Percentiles rank a stretch among this genome's conserved stretches.
These are phyloP conservation scores for Pythium volutum DNA, from an alignment of 352 stramenopile species.

Conservation along the genomic window DNA sequence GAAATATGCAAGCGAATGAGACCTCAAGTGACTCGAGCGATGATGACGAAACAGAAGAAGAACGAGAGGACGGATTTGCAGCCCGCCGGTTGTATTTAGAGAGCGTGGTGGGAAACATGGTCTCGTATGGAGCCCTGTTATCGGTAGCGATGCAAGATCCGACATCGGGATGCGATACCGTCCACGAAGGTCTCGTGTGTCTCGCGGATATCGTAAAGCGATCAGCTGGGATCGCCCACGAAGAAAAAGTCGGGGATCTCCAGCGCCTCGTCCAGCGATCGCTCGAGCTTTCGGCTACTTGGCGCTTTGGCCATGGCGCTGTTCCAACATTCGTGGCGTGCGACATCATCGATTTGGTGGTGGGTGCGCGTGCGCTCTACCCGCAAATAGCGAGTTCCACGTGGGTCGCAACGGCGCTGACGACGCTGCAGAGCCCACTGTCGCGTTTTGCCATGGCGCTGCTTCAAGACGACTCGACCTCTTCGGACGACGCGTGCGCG, in stretches of 20 bases:
- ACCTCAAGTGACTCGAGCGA: background rate
- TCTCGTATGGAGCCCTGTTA: background rate
- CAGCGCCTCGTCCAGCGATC: background rate
- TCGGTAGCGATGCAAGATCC: background rate
- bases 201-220: slow-evolving; percentile 10
- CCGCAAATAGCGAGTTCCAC: too few species aligned
- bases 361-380: slow-evolving; percentile 29
- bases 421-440: slow-evolving; percentile 1
- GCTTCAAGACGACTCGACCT: background rate
- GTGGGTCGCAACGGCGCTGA: background rate
- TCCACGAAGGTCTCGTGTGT: slow-evolving; percentile 8
- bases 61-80: background rate
- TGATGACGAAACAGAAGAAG: background rate
- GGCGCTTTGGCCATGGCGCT: slow-evolving; percentile 15
- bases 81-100: background rate
- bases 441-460: background rate
- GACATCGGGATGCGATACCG: background rate
- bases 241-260: slow-evolving; percentile 4
- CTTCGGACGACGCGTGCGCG: slow-evolving; percentile 10
- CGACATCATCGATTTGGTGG: slow-evolving; percentile 33
- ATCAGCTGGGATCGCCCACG: background rate
- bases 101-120: background rate
- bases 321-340: slow-evolving; percentile 48
- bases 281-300: background rate
- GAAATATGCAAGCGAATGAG: background rate